Conservation (phyloP, 176 grass and related monocot species). For the Triticum timopheevii region DNA sequence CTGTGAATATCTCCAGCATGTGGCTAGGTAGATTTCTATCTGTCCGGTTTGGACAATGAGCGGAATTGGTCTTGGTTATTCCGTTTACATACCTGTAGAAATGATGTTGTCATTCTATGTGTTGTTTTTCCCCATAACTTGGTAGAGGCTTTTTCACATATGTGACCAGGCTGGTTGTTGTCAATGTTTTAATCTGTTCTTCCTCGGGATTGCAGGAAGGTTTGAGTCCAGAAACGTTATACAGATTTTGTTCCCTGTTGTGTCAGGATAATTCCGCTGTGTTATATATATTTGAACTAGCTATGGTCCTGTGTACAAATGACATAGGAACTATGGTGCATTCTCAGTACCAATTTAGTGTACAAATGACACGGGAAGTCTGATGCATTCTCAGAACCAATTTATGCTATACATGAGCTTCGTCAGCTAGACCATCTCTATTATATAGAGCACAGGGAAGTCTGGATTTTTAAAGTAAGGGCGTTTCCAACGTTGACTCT, state of each 20-base stretch:
- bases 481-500: no score
- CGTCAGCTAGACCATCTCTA: no score
- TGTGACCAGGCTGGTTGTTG: neutral
- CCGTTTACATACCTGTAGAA: slow-evolving; percentile 4
- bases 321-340: neutral
- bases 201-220: neutral
- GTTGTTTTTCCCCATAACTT: slow-evolving; percentile 12
- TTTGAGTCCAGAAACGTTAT: neutral
- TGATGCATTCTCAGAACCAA: neutral
- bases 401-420: neutral
- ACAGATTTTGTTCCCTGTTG: neutral
- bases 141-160: neutral
- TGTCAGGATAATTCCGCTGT: neutral
- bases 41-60: slow-evolving; percentile 21
- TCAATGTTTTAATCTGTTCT: neutral
- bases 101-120: slow-evolving; percentile 11
- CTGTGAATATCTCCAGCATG: slow-evolving; percentile 48
- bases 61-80: neutral
- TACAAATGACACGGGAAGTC: neutral
- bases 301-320: neutral
- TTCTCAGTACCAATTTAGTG: neutral
- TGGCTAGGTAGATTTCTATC: slow-evolving; percentile 41
- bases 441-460: neutral
- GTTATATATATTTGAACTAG: neutral
- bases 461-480: neutral